Evolutionary conservation across 2,329 filamentous ascomycete species (phyloP), one percentile per base, ranked within the genome.

Genomic region (Ceratocystis cubensis): DNA sequence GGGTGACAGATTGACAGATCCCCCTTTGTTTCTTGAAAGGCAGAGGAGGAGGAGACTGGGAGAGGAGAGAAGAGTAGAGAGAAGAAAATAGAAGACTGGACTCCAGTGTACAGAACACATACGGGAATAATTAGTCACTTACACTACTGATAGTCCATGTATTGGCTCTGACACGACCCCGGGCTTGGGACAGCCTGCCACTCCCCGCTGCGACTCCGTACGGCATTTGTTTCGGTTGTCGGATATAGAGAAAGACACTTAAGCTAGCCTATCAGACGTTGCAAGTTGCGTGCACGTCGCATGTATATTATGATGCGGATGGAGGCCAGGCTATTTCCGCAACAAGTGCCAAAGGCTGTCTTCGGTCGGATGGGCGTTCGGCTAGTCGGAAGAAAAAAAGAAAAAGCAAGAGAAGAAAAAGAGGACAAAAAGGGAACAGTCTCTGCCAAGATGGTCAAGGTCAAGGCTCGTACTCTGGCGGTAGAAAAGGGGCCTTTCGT

Each of bases 131-230:
- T 28, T 22, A 33, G 28, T 28, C 20, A 62, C 63, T 67, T 63
- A 67, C 66, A 63, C 59, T 67, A 20, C 66, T 67, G 45, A 67
- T 67, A 13, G 63, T 63, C 63, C 57, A 67, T 22, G 63, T 67
- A 46, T 67, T 65, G 37, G 57, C 66, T 67, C 66, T 65, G 33
- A 59, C 66, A 45, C 53, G 63, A 59, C 66, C 63, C 45, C 48
- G 61, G 53, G 46, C 59, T 62, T 64, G 61, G 45, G 65, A 37
- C 30, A 67, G 48, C 30, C 41, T 67, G 33, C 63, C 63, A 45
- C 66, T 64, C n/a, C 62, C 62, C 50, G 57, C 66, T 30, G 59
- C 50, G 5, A 65, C 57, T 28, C 66, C 66, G 33, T 67, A 67
- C 50, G 66, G 56, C 66, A 67, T 67, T 41, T 46, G 37, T 61